Evolutionary conservation across 2,329 filamentous ascomycete genomes (phyloP), one percentile per base, ranked within the genome.

Genomic region (Penicillium nordicum): DNA sequence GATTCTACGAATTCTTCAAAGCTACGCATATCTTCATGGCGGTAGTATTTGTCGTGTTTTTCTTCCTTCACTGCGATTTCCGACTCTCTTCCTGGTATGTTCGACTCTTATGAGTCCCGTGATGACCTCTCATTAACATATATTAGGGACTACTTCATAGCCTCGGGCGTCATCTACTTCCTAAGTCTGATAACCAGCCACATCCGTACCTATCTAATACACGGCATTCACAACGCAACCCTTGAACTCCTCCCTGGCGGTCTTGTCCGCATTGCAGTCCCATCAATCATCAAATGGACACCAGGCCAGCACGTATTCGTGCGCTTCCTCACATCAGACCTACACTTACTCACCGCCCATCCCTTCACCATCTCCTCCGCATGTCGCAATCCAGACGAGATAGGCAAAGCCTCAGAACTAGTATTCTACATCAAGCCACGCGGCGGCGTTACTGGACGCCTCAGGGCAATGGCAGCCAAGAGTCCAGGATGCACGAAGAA

Each of bases 1-100:
- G 77, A 1, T 79, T 72, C 56, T 85, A 85, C 64, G 83, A 86
- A 57, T 80, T 82, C 63, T 85, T 85, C 78, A 85, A 85, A 59
- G 75, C 74, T 0, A 78, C 80, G 0, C 83, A 85, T 62, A 77
- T 80, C 48, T 42, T 80, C 10, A 76, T 78, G 1, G 81, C 79
- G 0, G 58, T 80, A 6, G 62, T 83, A 1, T 85, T 85, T 60
- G 69, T 84, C 12, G 42, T 84, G 4, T 82, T 83, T 61, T 80
- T 86, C 65, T 85, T 85, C 69, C 73, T 83, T 48, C 83, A 85
- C 69, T 84, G 82, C 67, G 77, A 81, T 62, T 79, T 77, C 65
- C 75, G 71, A 0, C 72, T 85, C 6, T 76, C 78, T 1, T 82
- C 82, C 8, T 84, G 79, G 80, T 79, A 65, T 49, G 67, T 55